These are phyloP conservation scores for Isatis lusitanica DNA, from an alignment of 441 rosid species.

Conservation along the genomic window DNA sequence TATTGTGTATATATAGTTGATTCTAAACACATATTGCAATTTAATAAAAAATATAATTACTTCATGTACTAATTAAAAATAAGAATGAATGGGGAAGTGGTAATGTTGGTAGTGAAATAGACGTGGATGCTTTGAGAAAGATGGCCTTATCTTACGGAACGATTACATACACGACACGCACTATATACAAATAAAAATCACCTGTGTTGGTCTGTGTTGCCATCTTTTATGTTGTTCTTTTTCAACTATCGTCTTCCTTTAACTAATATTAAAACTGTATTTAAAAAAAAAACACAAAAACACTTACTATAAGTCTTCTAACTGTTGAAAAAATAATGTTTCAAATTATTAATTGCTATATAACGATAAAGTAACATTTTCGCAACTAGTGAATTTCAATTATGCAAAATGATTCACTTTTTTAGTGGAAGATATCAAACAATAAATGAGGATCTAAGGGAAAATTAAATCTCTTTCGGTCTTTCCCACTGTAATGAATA, in stretches of 20 bases:
- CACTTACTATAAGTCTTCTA: neutral
- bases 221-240: slow-evolving; percentile 22
- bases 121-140: slow-evolving; percentile 31
- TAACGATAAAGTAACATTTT: neutral
- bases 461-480: neutral
- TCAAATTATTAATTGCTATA: neutral
- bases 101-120: slow-evolving; percentile 26
- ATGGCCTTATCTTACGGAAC: slow-evolving; percentile 30
- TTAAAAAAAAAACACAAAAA: neutral
- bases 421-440: slow-evolving; percentile 30
- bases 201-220: slow-evolving; percentile 41
- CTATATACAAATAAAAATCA: slow-evolving; percentile 22
- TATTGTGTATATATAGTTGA: neutral
- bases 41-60: neutral
- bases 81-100: slow-evolving; percentile 11
- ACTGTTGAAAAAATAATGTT: slow-evolving; percentile 2
- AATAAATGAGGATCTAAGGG: slow-evolving; percentile 23
- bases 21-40: too few species aligned
- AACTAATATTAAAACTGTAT: neutral
- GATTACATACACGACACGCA: slow-evolving; percentile 39
- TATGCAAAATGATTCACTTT: slow-evolving; percentile 13
- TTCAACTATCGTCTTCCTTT: slow-evolving; percentile 21
- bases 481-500: slow-evolving; percentile 20
- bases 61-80: neutral
- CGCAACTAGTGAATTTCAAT: slow-evolving; percentile 19